Evolutionary conservation across 2,329 filamentous ascomycete genomes (phyloP).

Genomic region (Ceratocystis variospora): DNA sequence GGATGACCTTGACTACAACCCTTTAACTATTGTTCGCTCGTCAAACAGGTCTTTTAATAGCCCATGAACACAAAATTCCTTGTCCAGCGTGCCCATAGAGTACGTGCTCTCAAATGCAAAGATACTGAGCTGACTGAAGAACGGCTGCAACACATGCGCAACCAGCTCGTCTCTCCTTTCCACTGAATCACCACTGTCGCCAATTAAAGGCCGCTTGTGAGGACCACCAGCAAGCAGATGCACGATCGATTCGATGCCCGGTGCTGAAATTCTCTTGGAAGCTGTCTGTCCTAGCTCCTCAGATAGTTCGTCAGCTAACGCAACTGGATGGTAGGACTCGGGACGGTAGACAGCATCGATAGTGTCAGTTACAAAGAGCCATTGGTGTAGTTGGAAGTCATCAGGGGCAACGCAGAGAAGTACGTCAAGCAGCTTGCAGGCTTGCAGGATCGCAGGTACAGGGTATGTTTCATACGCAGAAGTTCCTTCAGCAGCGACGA

Average conservation of each 20-base stretch:
- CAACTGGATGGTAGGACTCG: slow-evolving; percentile 51
- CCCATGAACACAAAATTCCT: slow-evolving; percentile 46
- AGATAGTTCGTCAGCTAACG: slow-evolving; percentile 71
- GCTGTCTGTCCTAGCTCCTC: slow-evolving; percentile 49
- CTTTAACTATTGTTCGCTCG: slow-evolving; percentile 54
- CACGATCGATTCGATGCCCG: slow-evolving; percentile 27
- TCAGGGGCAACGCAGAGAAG: slow-evolving; percentile 79
- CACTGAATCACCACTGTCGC: slow-evolving; percentile 37
- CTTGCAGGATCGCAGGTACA: slow-evolving; percentile 66
- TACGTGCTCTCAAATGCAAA: slow-evolving; percentile 89
- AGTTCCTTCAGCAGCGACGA: slow-evolving; percentile 53
- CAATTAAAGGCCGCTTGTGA: slow-evolving; percentile 37
- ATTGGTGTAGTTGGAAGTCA: slow-evolving; percentile 96
- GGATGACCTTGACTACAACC: slow-evolving; percentile 30
- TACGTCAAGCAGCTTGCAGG: slow-evolving; percentile 83
- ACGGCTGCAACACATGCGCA: slow-evolving; percentile 66
- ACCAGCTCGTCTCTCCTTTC: slow-evolving; percentile 57
- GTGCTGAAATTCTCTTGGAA: slow-evolving; percentile 19
- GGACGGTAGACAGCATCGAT: slow-evolving; percentile 89
- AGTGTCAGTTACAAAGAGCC: slow-evolving; percentile 94
- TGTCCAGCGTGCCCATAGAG: slow-evolving; percentile 59
- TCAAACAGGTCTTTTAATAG: slow-evolving; percentile 67
- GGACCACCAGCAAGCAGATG: slow-evolving; percentile 28
- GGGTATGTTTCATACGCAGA: slow-evolving; percentile 57
- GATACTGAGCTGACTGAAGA: slow-evolving; percentile 85